A percentile compares a stretch with the other conserved stretches of the same genome.
phyloP scores from a whole-genome alignment of 106 monocot genomes.

The Dactylorhiza incarnata region DNA sequence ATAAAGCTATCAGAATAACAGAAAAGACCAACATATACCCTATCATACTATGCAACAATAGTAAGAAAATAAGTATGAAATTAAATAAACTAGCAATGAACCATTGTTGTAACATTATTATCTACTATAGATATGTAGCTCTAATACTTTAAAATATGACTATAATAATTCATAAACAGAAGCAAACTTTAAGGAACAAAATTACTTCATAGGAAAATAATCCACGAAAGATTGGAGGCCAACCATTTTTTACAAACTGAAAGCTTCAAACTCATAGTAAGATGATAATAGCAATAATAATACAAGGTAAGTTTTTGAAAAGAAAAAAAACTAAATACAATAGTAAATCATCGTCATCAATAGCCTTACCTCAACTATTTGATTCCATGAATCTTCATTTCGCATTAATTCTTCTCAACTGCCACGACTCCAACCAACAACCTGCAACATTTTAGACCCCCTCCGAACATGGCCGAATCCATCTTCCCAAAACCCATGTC shows the following conservation, averaged over 20 bases:
- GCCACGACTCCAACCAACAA: no score
- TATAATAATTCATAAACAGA: not conserved
- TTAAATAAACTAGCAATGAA: not conserved
- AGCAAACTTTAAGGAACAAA: not conserved
- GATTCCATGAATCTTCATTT: no score
- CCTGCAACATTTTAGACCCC: no score
- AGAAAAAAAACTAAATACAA: not conserved
- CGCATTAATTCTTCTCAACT: no score
- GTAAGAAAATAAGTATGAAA: not conserved
- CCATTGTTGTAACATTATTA: not conserved
- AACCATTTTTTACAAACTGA: not conserved
- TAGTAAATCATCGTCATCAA: no score
- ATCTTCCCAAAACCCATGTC: no score
- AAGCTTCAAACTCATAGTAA: constrained; percentile 1
- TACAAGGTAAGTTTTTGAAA: not conserved
- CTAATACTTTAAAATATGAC: not conserved
- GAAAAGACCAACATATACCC: no score
- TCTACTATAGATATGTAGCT: not conserved
- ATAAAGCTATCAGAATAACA: not conserved
- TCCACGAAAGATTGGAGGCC: not conserved
- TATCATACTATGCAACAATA: no score
- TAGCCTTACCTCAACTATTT: no score
- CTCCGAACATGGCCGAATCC: no score
- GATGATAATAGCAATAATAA: not conserved
- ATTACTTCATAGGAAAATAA: not conserved